Conservation (phyloP, 257 asterid species). For the Solanum piurae region DNA sequence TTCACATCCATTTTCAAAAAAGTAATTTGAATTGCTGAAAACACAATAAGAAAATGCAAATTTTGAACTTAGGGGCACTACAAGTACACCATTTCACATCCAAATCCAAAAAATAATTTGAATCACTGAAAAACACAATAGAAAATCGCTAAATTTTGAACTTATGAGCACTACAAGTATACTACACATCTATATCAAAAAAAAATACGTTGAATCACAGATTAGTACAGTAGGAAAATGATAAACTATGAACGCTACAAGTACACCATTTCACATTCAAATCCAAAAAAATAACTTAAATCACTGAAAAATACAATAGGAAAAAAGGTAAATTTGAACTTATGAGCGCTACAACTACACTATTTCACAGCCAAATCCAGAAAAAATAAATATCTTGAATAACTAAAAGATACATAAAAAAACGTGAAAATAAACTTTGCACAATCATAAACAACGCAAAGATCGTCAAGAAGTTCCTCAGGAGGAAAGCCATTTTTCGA, state of each 20-base stretch:
- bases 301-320: not conserved
- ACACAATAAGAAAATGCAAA: no score
- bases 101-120: no score
- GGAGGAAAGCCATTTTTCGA: conserved; percentile 78
- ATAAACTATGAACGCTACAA: not conserved
- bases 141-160: no score
- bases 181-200: no score
- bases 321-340: not conserved
- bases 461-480: conserved; percentile 90
- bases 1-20: no score
- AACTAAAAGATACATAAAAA: not conserved
- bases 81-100: no score
- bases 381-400: not conserved
- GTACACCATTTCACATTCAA: not conserved
- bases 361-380: not conserved
- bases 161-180: no score
- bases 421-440: not conserved
- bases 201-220: no score
- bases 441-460: conserved; percentile 26
- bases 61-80: no score
- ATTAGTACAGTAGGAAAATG: not conserved
- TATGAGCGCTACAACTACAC: no score
- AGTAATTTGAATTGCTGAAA: no score
- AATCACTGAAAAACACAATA: no score
- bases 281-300: not conserved